Evolutionary conservation across 2,329 filamentous ascomycete species (phyloP).

Genomic region (Claviceps fusiformis): DNA sequence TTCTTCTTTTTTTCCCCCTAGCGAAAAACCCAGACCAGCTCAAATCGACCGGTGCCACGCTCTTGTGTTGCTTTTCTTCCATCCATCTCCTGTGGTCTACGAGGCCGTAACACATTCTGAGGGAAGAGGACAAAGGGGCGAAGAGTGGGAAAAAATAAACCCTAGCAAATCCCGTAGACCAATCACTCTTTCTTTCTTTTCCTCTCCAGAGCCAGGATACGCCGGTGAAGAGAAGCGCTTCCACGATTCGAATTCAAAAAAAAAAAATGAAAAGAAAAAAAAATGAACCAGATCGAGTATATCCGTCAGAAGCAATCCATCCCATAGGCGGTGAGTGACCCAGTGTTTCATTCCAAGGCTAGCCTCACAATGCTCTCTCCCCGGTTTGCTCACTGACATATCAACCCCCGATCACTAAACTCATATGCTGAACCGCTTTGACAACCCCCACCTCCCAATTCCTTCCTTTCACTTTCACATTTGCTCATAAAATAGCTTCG

Average conservation of each 20-base stretch:
- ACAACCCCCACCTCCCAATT: background rate
- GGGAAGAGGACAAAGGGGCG: background rate
- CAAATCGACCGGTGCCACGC: constrained; percentile 12
- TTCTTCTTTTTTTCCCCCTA: too few relatives aligned
- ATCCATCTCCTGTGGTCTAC: constrained; percentile 13
- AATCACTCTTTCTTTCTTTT: background rate
- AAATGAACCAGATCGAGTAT: background rate
- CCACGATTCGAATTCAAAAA: background rate
- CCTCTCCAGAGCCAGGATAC: background rate
- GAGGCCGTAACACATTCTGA: constrained; percentile 13
- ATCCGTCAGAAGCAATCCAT: background rate
- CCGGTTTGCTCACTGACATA: constrained; percentile 1
- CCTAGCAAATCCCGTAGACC: background rate
- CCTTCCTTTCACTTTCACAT: constrained; percentile 1
- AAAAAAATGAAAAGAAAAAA: background rate
- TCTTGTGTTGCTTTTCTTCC: constrained; percentile 9
- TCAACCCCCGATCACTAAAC: constrained; percentile 1
- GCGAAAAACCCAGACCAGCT: constrained; percentile 17
- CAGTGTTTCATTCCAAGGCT: constrained; percentile 1
- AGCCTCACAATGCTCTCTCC: background rate
- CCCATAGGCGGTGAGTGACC: background rate
- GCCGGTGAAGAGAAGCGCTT: background rate
- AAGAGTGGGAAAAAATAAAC: background rate
- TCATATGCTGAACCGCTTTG: constrained; percentile 2
- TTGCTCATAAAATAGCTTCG: constrained; percentile 3